A percentile compares a stretch with the other conserved stretches of the same genome.
These are phyloP conservation scores for Trichoderma afroharzianum DNA, from an alignment of 2,329 filamentous ascomycete species.

Conservation along the genomic window DNA sequence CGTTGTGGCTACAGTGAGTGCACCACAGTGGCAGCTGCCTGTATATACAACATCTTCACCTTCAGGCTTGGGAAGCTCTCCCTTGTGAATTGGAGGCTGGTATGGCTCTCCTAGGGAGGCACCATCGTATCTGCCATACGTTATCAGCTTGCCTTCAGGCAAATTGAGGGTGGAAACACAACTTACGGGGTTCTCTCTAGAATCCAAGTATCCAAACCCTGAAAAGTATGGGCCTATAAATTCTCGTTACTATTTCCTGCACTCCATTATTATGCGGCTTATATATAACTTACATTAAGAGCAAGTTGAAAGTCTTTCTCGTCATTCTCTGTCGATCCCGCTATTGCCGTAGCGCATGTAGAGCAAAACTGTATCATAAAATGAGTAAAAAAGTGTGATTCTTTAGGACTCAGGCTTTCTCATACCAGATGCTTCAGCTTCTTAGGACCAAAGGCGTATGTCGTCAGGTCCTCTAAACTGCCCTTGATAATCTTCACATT, in stretches of 20 bases:
- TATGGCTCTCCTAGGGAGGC: slow-evolving; percentile 31
- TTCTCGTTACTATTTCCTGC: not conserved
- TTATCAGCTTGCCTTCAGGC: not conserved
- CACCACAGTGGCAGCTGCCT: slow-evolving; percentile 53
- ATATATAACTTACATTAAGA: slow-evolving; percentile 17
- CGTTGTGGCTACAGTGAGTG: slow-evolving; percentile 42
- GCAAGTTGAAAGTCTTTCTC: not conserved
- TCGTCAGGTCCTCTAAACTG: slow-evolving; percentile 35
- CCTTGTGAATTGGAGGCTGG: slow-evolving; percentile 36
- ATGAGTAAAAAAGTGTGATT: not conserved
- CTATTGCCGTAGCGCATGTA: slow-evolving; percentile 45
- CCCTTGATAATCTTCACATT: slow-evolving; percentile 47
- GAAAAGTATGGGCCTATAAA: slow-evolving; percentile 41
- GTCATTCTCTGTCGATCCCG: slow-evolving; percentile 24
- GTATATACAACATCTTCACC: slow-evolving; percentile 41
- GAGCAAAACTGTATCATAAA: slow-evolving; percentile 45
- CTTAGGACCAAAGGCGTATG: slow-evolving; percentile 43
- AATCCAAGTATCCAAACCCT: slow-evolving; percentile 41
- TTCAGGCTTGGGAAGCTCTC: slow-evolving; percentile 37
- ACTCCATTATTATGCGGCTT: too few relatives aligned
- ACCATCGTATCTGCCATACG: slow-evolving; percentile 37
- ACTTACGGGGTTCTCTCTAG: slow-evolving; percentile 37
- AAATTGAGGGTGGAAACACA: not conserved
- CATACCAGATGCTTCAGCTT: slow-evolving; percentile 41
- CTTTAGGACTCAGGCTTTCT: too few relatives aligned